A percentile compares a stretch with the other conserved stretches of the same genome.
Evolutionary conservation across 176 grass and related monocot genomes (phyloP).

Genomic region (Elaeis guineensis): DNA sequence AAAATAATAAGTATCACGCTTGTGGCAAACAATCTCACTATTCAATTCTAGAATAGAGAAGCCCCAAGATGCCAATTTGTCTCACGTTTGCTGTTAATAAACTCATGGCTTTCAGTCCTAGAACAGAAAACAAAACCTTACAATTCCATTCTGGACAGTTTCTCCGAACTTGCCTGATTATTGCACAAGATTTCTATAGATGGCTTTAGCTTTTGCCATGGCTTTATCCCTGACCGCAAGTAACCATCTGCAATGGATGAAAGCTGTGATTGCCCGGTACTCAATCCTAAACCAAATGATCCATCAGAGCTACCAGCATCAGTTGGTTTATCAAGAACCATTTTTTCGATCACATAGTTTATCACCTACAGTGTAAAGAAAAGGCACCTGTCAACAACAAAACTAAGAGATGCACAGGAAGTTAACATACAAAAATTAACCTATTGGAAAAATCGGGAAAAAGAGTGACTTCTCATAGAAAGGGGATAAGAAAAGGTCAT

Average conservation of each 20-base stretch:
- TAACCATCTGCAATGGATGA: constrained; percentile 47
- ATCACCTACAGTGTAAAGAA: constrained; percentile 44
- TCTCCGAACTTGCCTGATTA: constrained; percentile 55
- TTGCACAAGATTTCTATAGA: constrained; percentile 83
- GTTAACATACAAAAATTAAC: too few relatives aligned
- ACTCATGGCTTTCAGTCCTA: too few relatives aligned
- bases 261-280: constrained; percentile 42
- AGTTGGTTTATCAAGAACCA: constrained; percentile 63
- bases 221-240: constrained; percentile 46
- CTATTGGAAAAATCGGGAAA: too few relatives aligned
- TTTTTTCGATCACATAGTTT: constrained; percentile 89
- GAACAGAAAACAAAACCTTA: neutral
- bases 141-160: neutral
- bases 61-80: too few relatives aligned
- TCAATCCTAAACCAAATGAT: constrained; percentile 49
- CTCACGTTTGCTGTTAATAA: too few relatives aligned
- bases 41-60: too few relatives aligned
- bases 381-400: neutral
- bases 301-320: constrained; percentile 52
- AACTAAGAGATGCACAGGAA: too few relatives aligned
- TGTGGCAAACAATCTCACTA: too few relatives aligned
- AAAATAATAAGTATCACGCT: too few relatives aligned
- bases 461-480: too few relatives aligned
- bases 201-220: constrained; percentile 69
- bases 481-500: too few relatives aligned